Evolutionary conservation across 257 asterid genomes (phyloP).

Genomic region (Petrea volubilis): DNA sequence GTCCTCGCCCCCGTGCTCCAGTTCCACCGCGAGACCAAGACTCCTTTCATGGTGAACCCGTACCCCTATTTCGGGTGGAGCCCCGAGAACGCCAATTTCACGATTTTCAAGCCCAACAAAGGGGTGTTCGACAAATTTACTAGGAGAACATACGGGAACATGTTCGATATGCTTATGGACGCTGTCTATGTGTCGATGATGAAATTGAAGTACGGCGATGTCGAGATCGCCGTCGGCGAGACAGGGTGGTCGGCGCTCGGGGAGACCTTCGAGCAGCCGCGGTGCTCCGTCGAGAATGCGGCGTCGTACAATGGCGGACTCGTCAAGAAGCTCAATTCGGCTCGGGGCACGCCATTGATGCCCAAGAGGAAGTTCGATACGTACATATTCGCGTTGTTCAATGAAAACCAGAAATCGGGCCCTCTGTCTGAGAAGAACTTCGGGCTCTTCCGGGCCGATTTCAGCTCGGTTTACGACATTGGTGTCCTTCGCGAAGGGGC

Average conservation of each 20-base stretch:
- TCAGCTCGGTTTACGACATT: slow-evolving; percentile 58
- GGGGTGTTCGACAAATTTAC: slow-evolving; percentile 41
- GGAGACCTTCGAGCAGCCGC: slow-evolving; percentile 60
- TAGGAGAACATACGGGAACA: slow-evolving; percentile 55
- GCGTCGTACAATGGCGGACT: slow-evolving; percentile 67
- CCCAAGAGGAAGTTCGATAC: slow-evolving; percentile 68
- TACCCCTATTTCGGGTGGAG: slow-evolving; percentile 82
- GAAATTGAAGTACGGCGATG: slow-evolving; percentile 69
- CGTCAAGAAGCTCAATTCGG: slow-evolving; percentile 45
- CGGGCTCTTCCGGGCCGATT: slow-evolving; percentile 84
- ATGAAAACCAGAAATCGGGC: slow-evolving; percentile 77
- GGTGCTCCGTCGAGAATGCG: slow-evolving; percentile 71
- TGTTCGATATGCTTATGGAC: slow-evolving; percentile 79
- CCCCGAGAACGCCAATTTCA: slow-evolving; percentile 48
- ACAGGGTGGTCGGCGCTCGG: slow-evolving; percentile 92
- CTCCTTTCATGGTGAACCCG: slow-evolving; percentile 91
- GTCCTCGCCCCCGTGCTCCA: slow-evolving; percentile 63
- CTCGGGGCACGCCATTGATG: slow-evolving; percentile 80
- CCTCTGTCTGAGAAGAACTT: slow-evolving; percentile 67
- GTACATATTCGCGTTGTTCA: slow-evolving; percentile 63
- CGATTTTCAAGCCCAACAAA: slow-evolving; percentile 37
- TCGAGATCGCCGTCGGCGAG: slow-evolving; percentile 74
- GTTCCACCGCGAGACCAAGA: slow-evolving; percentile 58
- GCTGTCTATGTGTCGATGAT: slow-evolving; percentile 67
- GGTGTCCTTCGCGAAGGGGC: slow-evolving; percentile 61